Conservation (phyloP, 768 basidiomycete genomes). For the Cyclocybe cylindracea region DNA sequence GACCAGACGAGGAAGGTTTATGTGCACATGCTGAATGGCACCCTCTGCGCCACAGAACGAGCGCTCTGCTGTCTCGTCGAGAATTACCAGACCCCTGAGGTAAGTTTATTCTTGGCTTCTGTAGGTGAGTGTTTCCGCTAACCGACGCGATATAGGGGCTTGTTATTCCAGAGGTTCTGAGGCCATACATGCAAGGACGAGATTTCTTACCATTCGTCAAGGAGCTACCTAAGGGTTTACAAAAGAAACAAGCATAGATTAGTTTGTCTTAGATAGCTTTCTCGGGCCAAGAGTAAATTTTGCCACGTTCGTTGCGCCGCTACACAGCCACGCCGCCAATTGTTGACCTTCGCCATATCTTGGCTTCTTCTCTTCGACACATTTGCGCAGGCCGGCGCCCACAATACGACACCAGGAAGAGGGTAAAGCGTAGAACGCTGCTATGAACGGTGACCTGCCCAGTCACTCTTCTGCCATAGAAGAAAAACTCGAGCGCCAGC, state of each 20-base stretch:
- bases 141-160: constrained; percentile 65
- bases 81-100: constrained; percentile 96
- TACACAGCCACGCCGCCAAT: not conserved
- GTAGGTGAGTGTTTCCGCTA: constrained; percentile 4
- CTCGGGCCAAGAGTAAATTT: too few species aligned
- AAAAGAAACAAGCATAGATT: constrained; percentile 62
- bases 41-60: constrained; percentile 95
- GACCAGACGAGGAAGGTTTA: constrained; percentile 92
- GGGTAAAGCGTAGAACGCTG: not conserved
- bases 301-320: constrained; percentile 7
- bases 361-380: not conserved
- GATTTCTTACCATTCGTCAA: constrained; percentile 86
- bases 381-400: not conserved
- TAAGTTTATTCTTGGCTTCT: constrained; percentile 37
- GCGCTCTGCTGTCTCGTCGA: constrained; percentile 97
- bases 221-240: constrained; percentile 74
- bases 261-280: not conserved
- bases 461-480: constrained; percentile 43
- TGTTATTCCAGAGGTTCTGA: constrained; percentile 83
- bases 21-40: constrained; percentile 99
- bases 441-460: constrained; percentile 35
- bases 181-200: constrained; percentile 95
- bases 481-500: constrained; percentile 38
- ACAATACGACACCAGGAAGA: not conserved
- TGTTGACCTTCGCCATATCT: not conserved